A percentile compares a stretch with the other conserved stretches of the same genome.
phyloP scores from a whole-genome alignment of 257 asterid species.

The Rubia yunnanensis region DNA sequence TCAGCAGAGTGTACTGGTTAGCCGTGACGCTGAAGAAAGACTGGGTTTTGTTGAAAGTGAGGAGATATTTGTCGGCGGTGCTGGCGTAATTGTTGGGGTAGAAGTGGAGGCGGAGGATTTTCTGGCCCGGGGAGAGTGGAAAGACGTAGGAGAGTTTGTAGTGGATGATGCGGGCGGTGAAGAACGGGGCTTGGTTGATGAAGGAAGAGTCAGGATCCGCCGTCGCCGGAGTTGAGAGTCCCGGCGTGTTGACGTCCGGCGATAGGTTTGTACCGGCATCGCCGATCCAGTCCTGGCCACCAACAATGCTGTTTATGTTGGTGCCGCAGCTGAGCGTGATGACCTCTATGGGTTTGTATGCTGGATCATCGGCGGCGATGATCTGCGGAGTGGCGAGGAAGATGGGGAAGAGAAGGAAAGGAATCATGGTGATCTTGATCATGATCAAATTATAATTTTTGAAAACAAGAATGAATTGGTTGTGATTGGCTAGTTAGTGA shows the following conservation, averaged over 20 bases:
- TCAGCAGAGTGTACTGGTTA: too few relatives aligned
- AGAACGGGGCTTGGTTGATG: conserved; percentile 19
- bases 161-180: conserved; percentile 21
- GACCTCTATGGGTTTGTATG: too few relatives aligned
- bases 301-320: too few relatives aligned
- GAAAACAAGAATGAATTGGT: too few relatives aligned
- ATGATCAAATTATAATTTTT: too few relatives aligned
- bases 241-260: conserved; percentile 17
- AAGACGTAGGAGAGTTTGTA: conserved; percentile 21
- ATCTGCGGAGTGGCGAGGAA: too few relatives aligned
- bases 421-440: too few relatives aligned
- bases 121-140: conserved; percentile 32
- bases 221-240: conserved; percentile 15
- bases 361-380: too few relatives aligned
- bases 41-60: not conserved
- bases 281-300: conserved; percentile 33
- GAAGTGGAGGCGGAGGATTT: conserved; percentile 25
- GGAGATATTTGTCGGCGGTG: too few relatives aligned
- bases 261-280: conserved; percentile 23
- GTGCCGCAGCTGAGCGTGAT: too few relatives aligned
- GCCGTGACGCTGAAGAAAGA: conserved; percentile 33
- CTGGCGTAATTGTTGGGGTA: conserved; percentile 24
- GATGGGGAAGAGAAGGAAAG: too few relatives aligned
- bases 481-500: too few relatives aligned
- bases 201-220: conserved; percentile 13